Evolutionary conservation across 2,329 filamentous ascomycete species (phyloP).

Genomic region (Leptosphaerulina australis): DNA sequence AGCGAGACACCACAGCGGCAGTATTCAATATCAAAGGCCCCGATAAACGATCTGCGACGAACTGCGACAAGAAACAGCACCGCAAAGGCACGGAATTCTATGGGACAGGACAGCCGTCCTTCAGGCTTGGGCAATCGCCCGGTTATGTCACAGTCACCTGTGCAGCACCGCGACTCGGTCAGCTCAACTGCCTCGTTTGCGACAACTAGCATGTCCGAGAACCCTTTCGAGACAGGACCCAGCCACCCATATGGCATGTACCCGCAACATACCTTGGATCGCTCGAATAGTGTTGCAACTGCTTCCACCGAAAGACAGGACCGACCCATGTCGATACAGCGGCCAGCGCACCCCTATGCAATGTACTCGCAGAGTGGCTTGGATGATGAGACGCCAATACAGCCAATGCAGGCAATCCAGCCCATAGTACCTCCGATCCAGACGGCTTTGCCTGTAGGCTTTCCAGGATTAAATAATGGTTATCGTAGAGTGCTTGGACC

Average conservation of each 20-base stretch:
- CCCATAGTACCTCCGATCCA: slow-evolving; percentile 49
- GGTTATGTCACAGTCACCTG: slow-evolving; percentile 33
- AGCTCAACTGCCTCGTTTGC: slow-evolving; percentile 52
- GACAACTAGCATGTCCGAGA: slow-evolving; percentile 57
- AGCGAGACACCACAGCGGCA: slow-evolving; percentile 33
- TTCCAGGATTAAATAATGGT: slow-evolving; percentile 67
- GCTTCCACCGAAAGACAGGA: slow-evolving; percentile 69
- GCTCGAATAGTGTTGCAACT: slow-evolving; percentile 71
- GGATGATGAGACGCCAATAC: slow-evolving; percentile 41
- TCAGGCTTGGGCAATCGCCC: slow-evolving; percentile 27
- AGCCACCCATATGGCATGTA: slow-evolving; percentile 89
- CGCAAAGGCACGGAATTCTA: slow-evolving; percentile 39
- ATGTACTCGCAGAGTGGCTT: slow-evolving; percentile 85
- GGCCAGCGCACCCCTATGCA: slow-evolving; percentile 82
- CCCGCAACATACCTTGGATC: slow-evolving; percentile 65
- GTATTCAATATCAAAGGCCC: slow-evolving; percentile 28
- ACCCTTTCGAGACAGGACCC: slow-evolving; percentile 74
- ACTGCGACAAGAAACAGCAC: slow-evolving; percentile 48
- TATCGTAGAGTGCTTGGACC: slow-evolving; percentile 77
- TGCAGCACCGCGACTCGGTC: slow-evolving; percentile 46
- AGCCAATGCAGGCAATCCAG: slow-evolving; percentile 30
- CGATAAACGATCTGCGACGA: slow-evolving; percentile 36
- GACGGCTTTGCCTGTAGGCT: slow-evolving; percentile 70
- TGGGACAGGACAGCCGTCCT: slow-evolving; percentile 31
- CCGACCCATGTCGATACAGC: slow-evolving; percentile 64